Conservation (phyloP, 768 basidiomycete genomes). For the Coprinopsis strossmayeri region DNA sequence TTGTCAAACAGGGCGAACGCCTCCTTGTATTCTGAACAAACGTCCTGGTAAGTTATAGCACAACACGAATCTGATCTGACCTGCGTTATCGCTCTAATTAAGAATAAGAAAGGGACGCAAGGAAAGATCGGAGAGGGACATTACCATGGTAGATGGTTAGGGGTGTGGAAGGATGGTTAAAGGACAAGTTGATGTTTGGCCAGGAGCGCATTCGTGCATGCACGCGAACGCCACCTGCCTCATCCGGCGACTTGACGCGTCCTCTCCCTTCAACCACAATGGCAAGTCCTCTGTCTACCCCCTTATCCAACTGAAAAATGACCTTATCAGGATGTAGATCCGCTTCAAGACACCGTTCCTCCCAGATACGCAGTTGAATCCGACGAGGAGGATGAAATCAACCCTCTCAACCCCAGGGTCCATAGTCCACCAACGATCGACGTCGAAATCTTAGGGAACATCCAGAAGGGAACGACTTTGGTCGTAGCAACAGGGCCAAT, state of each 20-base stretch:
- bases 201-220: not conserved
- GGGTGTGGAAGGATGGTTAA: too few species aligned
- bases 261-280: constrained; percentile 4
- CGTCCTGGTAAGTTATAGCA: not conserved
- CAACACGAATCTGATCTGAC: constrained; percentile 1
- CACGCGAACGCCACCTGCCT: not conserved
- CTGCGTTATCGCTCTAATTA: constrained; percentile 17
- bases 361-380: constrained; percentile 61
- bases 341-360: constrained; percentile 48
- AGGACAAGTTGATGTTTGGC: too few species aligned
- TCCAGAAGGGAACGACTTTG: constrained; percentile 23
- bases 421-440: constrained; percentile 16
- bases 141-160: too few species aligned
- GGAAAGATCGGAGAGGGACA: not conserved
- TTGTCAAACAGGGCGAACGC: constrained; percentile 99
- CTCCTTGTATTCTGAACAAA: constrained; percentile 80
- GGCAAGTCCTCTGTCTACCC: constrained; percentile 2
- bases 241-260: not conserved
- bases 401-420: constrained; percentile 24
- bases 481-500: constrained; percentile 42
- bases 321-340: constrained; percentile 39
- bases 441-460: constrained; percentile 33
- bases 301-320: not conserved
- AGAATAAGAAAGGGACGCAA: not conserved
- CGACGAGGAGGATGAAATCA: constrained; percentile 62